phyloP scores from a whole-genome alignment of 1,284 basidiomycete species.

The Paramarasmius palmivorus region DNA sequence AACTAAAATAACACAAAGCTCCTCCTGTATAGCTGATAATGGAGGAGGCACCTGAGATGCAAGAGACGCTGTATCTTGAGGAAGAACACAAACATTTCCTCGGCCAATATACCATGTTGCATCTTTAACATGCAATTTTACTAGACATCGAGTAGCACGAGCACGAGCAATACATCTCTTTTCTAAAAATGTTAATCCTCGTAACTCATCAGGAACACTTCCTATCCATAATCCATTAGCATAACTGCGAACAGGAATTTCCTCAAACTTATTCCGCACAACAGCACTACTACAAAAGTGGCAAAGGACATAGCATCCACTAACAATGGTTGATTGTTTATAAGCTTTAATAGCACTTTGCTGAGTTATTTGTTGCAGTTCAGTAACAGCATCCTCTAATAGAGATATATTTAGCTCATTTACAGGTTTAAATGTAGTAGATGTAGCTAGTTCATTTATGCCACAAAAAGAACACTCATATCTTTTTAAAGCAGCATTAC shows the following conservation, averaged over 20 bases:
- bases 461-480: too few species aligned
- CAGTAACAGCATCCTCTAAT: not conserved
- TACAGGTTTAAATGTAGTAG: too few species aligned
- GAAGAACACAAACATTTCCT: slow-evolving; percentile 15
- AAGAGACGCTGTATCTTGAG: slow-evolving; percentile 11
- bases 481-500: too few species aligned
- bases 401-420: too few species aligned
- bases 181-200: slow-evolving; percentile 14
- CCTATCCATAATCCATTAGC: slow-evolving; percentile 15
- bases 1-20: slow-evolving; percentile 3
- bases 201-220: slow-evolving; percentile 7
- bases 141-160: slow-evolving; percentile 10
- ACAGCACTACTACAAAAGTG: not conserved
- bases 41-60: slow-evolving; percentile 6
- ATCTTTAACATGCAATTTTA: too few species aligned
- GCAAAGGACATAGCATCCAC: not conserved
- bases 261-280: not conserved
- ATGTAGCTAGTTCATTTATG: too few species aligned
- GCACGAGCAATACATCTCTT: slow-evolving; percentile 16
- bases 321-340: not conserved
- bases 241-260: slow-evolving; percentile 13
- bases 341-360: not conserved
- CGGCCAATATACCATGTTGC: slow-evolving; percentile 7
- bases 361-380: not conserved
- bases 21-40: slow-evolving; percentile 1